Conservation (phyloP, 176 grass and related monocot species). For the Rhipidocladum racemiflorum region DNA sequence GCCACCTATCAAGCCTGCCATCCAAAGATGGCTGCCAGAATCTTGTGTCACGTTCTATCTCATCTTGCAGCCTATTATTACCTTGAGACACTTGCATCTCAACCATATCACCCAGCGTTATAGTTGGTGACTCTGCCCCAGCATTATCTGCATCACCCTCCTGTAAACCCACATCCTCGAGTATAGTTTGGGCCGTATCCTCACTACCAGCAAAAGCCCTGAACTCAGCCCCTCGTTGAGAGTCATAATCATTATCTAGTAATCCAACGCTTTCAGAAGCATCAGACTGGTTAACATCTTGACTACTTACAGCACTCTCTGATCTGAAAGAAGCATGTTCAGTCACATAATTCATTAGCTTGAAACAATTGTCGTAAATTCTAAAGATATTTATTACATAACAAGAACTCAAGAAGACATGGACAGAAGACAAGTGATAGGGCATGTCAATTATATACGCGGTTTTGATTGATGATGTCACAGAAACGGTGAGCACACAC, state of each 20-base stretch:
- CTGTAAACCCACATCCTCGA: constrained; percentile 38
- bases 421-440: background rate
- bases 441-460: constrained; percentile 16
- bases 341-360: constrained; percentile 11
- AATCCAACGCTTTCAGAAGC: constrained; percentile 39
- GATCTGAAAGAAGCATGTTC: constrained; percentile 55
- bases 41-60: constrained; percentile 32
- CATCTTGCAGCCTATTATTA: constrained; percentile 38
- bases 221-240: constrained; percentile 27
- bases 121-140: constrained; percentile 16
- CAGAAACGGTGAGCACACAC: background rate
- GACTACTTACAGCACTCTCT: constrained; percentile 52
- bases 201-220: constrained; percentile 30
- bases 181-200: constrained; percentile 14
- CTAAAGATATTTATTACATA: background rate
- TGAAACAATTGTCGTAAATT: background rate
- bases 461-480: background rate
- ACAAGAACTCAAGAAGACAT: background rate
- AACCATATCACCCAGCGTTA: constrained; percentile 18
- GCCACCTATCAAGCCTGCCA: constrained; percentile 54
- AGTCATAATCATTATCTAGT: constrained; percentile 45
- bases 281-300: constrained; percentile 59
- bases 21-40: constrained; percentile 58
- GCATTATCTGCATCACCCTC: constrained; percentile 25
- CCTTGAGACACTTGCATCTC: constrained; percentile 45